A percentile compares a stretch with the other conserved stretches of the same genome.
phyloP scores from a whole-genome alignment of 345 rosid species.

The Cardamine chenopodiifolia region DNA sequence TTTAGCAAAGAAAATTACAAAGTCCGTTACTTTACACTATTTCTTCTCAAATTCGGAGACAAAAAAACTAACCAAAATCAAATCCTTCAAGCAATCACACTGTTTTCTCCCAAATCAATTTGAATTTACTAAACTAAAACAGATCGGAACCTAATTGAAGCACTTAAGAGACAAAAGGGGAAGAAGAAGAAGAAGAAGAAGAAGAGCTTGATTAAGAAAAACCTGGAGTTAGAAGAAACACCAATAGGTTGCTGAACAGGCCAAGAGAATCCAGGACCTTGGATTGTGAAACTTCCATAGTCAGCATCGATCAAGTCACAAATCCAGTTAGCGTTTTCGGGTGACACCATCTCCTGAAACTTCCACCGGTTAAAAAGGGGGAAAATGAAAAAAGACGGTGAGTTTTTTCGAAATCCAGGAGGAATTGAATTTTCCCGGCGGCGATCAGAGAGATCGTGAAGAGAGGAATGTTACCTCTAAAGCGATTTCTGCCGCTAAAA shows the following conservation, averaged over 20 bases:
- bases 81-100: background rate
- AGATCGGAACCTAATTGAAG: constrained; percentile 36
- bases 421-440: constrained; percentile 27
- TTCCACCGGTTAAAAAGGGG: constrained; percentile 32
- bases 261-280: constrained; percentile 73
- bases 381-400: background rate
- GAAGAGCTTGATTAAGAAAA: background rate
- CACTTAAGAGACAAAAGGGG: background rate
- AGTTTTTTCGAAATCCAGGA: background rate
- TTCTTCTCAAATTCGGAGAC: background rate
- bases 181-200: too few relatives aligned
- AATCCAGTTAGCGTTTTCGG: constrained; percentile 70
- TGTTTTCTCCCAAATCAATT: constrained; percentile 16
- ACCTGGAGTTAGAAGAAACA: constrained; percentile 71
- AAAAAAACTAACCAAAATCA: background rate
- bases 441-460: constrained; percentile 27
- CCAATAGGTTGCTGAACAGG: constrained; percentile 55
- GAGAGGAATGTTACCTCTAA: background rate
- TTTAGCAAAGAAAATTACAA: background rate
- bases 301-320: constrained; percentile 76
- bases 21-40: background rate
- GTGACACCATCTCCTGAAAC: constrained; percentile 63
- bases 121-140: background rate
- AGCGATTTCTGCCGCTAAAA: constrained; percentile 25
- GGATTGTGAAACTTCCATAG: constrained; percentile 60